Conservation (phyloP, 352 stramenopile species). For the Pythium graminicola region DNA sequence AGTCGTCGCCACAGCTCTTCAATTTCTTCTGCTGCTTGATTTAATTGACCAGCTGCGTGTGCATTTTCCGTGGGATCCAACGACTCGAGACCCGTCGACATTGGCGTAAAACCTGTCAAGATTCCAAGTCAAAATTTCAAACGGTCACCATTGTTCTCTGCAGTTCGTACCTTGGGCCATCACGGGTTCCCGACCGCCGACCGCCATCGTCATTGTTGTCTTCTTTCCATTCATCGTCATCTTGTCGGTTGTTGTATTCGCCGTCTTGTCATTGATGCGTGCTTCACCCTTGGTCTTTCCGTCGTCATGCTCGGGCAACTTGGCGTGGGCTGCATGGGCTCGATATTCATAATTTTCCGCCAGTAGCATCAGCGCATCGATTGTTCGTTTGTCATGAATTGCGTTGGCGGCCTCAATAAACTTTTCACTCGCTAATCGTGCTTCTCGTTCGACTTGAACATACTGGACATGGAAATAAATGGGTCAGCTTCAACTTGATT, state of each 20-base stretch:
- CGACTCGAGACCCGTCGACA: constrained; percentile 24
- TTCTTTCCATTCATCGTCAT: not conserved
- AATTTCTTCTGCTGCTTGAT: constrained; percentile 68
- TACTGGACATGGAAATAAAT: constrained; percentile 24
- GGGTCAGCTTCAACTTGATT: constrained; percentile 1
- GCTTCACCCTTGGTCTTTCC: not conserved
- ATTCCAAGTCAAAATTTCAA: too few relatives aligned
- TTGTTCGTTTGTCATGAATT: constrained; percentile 57
- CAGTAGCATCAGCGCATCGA: constrained; percentile 61
- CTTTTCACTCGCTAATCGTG: constrained; percentile 55
- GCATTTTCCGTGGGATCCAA: constrained; percentile 31
- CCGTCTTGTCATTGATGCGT: not conserved
- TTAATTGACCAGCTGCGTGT: constrained; percentile 52
- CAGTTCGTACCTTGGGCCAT: constrained; percentile 20
- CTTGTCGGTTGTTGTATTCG: not conserved
- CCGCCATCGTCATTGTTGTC: not conserved
- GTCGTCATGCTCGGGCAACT: constrained; percentile 24
- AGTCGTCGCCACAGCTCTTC: constrained; percentile 79
- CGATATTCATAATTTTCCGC: constrained; percentile 78
- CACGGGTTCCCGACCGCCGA: constrained; percentile 9
- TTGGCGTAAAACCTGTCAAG: constrained; percentile 21
- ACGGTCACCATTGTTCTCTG: too few relatives aligned
- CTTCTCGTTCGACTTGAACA: constrained; percentile 53
- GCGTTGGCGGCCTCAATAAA: constrained; percentile 56
- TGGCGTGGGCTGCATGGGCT: constrained; percentile 47